phyloP scores from a whole-genome alignment of 805 yeast species.

The Lipomyces chichibuensis region DNA sequence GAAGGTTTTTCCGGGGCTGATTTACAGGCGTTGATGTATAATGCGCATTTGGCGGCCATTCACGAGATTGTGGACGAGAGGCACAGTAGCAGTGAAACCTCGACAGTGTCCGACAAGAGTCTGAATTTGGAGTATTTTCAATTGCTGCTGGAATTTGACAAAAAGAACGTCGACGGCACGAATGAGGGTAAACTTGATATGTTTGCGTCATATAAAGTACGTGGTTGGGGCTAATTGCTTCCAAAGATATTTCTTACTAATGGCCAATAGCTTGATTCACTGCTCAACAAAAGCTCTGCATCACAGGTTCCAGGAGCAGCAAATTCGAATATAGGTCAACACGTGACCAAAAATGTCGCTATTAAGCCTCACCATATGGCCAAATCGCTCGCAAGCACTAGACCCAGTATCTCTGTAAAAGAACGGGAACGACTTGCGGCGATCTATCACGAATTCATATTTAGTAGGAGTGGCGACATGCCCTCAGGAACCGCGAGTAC shows the following conservation, averaged over 20 bases:
- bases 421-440: conserved; percentile 65
- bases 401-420: conserved; percentile 80
- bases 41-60: conserved; percentile 83
- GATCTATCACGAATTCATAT: conserved; percentile 72
- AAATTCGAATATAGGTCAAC: background rate
- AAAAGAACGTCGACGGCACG: background rate
- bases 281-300: background rate
- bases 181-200: background rate
- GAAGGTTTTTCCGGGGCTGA: conserved; percentile 94
- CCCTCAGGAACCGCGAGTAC: conserved; percentile 80
- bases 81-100: background rate
- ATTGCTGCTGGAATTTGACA: background rate
- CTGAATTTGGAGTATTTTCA: conserved; percentile 10
- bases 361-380: conserved; percentile 60
- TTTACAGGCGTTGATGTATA: conserved; percentile 86
- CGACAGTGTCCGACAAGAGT: background rate
- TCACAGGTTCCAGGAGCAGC: background rate
- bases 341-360: conserved; percentile 44
- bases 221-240: background rate
- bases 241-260: background rate
- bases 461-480: conserved; percentile 82
- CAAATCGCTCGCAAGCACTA: conserved; percentile 71
- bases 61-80: conserved; percentile 53
- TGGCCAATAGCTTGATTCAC: background rate
- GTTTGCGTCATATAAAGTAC: background rate